Conservation (phyloP, 2,329 filamentous ascomycete genomes). For the Sclerotinia minor region DNA sequence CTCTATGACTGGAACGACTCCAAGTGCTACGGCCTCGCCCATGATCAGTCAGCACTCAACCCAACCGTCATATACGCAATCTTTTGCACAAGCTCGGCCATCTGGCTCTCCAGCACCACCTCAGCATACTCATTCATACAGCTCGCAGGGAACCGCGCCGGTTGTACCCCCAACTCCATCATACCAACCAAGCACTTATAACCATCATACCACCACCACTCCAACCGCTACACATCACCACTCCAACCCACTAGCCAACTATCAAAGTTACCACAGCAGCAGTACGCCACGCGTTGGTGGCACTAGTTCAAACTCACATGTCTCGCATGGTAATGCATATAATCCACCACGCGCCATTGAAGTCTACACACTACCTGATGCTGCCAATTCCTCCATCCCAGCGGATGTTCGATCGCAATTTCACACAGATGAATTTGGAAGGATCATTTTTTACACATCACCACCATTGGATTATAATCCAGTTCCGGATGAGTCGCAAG, state of each 20-base stretch:
- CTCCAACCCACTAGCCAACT: slow-evolving; percentile 33
- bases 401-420: slow-evolving; percentile 64
- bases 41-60: slow-evolving; percentile 34
- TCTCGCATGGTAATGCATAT: slow-evolving; percentile 46
- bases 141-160: slow-evolving; percentile 34
- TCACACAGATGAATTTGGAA: slow-evolving; percentile 63
- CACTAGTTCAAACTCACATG: slow-evolving; percentile 29
- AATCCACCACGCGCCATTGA: slow-evolving; percentile 62
- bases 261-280: slow-evolving; percentile 34
- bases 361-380: slow-evolving; percentile 63
- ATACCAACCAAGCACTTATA: slow-evolving; percentile 34
- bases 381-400: slow-evolving; percentile 64
- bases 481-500: slow-evolving; percentile 34
- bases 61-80: slow-evolving; percentile 37
- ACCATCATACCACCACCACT: slow-evolving; percentile 30
- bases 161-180: slow-evolving; percentile 34
- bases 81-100: slow-evolving; percentile 37
- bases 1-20: slow-evolving; percentile 34
- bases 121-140: slow-evolving; percentile 38
- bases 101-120: slow-evolving; percentile 38
- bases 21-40: slow-evolving; percentile 33
- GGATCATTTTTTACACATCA: slow-evolving; percentile 66
- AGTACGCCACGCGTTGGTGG: slow-evolving; percentile 30
- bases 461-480: slow-evolving; percentile 56
- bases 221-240: slow-evolving; percentile 35